Base-by-base conservation (phyloP, 257 asterid species). In the Craterostigma plantagineum region DNA sequence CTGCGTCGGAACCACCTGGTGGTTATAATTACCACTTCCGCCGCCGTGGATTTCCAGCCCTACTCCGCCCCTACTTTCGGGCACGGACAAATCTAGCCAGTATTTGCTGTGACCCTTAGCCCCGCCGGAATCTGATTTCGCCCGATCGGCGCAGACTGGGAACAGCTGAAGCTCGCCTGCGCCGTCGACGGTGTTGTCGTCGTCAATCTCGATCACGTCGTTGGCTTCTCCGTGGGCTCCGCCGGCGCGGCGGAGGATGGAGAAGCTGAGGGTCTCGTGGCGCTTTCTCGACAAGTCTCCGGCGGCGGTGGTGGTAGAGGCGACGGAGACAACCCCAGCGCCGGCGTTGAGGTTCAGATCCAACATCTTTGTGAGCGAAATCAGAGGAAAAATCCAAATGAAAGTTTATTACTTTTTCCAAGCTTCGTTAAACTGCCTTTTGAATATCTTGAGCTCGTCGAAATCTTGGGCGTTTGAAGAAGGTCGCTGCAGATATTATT, bases 71-170 rank as follows among this genome's bases (percentile, higher is more conserved):
- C 30, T 23, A 23, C 30, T 23, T 23, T 23, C 30, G 34, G 38
- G 33, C 45, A 48, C 33, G 46, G 53, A 12, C 56, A 57, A 57
- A 34, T 64, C 53, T 62, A 46, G 59, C 18, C 90, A 90, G 40
- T 75, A 75, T 10, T n/a, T n/a, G n/a, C 76, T 67, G 52, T 76
- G 70, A 59, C 65, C 76, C 8, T 83, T 79, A 60, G 71, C 77
- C 42, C 58, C 35, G 4, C 60, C 56, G 16, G 53, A 30, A 13
- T 38, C 58, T 4, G 23, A 44, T 13, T 38, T 13, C 43, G 12
- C 15, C 9, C 9, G 16, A 39, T 11, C 13, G 43, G 4, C 43
- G 43, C 43, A 2, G 30, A 23, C 30, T 2, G 43, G 9, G 10
- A 16, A 39, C 10, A 6, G 43, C 14, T 13, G 16, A 4, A 16